A percentile compares a stretch with the other conserved stretches of the same genome.
Evolutionary conservation across 1,139 yeast species (phyloP).

Genomic region (Saccharomyces pastorianus): DNA sequence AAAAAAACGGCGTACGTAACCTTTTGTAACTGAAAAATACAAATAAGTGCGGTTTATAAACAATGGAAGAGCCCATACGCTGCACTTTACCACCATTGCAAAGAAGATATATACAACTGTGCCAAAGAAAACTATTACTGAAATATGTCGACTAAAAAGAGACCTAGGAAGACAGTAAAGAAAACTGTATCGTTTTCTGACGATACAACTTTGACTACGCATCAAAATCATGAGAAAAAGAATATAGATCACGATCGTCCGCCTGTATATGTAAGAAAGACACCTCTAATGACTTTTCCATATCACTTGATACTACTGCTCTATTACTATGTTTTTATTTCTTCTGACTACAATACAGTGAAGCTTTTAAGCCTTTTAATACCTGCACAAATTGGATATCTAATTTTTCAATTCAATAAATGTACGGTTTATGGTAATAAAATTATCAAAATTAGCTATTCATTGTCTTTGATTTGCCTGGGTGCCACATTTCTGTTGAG

Average conservation of each 20-base stretch:
- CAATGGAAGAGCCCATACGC: background rate
- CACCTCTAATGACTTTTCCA: slow-evolving; percentile 37
- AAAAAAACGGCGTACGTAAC: background rate
- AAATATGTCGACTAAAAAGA: slow-evolving; percentile 21
- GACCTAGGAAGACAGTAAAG: slow-evolving; percentile 19
- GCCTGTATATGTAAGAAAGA: slow-evolving; percentile 30
- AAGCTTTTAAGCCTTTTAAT: slow-evolving; percentile 21
- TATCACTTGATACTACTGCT: slow-evolving; percentile 41
- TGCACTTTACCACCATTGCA: background rate
- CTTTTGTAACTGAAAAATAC: background rate
- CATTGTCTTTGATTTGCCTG: slow-evolving; percentile 36
- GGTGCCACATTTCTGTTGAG: slow-evolving; percentile 38
- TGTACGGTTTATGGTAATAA: slow-evolving; percentile 31
- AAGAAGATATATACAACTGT: background rate
- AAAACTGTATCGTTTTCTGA: slow-evolving; percentile 36
- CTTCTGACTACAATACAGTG: slow-evolving; percentile 32
- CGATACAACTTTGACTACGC: slow-evolving; percentile 26
- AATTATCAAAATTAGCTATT: slow-evolving; percentile 30
- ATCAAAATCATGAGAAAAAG: slow-evolving; percentile 19
- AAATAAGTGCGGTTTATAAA: background rate
- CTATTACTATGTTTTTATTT: slow-evolving; percentile 34
- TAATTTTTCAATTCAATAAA: slow-evolving; percentile 25
- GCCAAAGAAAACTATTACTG: background rate
- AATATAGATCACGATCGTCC: slow-evolving; percentile 25
- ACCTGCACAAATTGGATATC: slow-evolving; percentile 26